Evolutionary conservation across 2,329 filamentous ascomycete species (phyloP), one percentile per base, ranked within the genome.

Genomic region (Sclerotinia spermophila): DNA sequence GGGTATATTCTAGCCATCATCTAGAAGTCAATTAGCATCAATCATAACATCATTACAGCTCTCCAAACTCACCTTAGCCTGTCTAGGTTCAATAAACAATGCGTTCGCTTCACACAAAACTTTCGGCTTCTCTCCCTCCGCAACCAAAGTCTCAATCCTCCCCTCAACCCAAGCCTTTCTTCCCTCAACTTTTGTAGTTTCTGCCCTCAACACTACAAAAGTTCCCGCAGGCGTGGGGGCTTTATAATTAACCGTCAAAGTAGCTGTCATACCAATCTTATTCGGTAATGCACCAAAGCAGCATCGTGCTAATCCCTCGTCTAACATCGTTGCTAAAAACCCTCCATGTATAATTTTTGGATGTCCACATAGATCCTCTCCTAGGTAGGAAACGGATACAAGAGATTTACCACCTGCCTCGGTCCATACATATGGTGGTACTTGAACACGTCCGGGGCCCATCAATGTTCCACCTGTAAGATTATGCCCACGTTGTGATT

Each of bases 91-190:
- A 77, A 98, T 87, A 79, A 97, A 98, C 75, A 99, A 82, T 3
- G 91, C 94, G 78, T 91, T 91, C 0, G 93, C 95, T 81, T 96
- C 92, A 11, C 91, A 93, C 71, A 97, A 80, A 62, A 94, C 85
- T 24, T 85, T 81, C 1, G 90, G 89, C 75, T 85, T 83, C 80
- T 90, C 86, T 13, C 88, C 87, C 45, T 88, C 84, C 75, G 83
- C 83, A 38, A 87, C 87, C 72, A 98, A 81, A 69, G 92, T 90
- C 85, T 97, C 94, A 76, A 98, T 90, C 75, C 88, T 87, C 1
- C 93, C 96, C 82, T 92, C 90, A 1, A 97, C 93, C 93, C 93
- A 97, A 19, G 94, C 95, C 83, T 98, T 98, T 73, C 96, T 86
- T 1, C 96, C 95, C 79, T 98, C 94, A 1, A 95, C 92, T 82